These are phyloP conservation scores for Cercophora samala DNA, from an alignment of 495 filamentous ascomycete species.

Conservation along the genomic window DNA sequence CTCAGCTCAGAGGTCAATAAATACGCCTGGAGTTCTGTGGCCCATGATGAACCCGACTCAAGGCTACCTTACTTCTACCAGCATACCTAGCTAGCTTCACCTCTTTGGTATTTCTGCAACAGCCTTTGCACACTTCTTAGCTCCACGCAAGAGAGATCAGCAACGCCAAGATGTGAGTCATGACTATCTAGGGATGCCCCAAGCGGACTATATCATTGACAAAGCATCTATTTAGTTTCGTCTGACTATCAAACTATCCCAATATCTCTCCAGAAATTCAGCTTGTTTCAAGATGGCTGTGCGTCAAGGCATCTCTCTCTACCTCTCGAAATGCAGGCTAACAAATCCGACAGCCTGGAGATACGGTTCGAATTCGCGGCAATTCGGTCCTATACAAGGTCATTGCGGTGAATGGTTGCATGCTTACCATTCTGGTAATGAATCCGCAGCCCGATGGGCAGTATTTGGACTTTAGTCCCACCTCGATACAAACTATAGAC, in stretches of 20 bases:
- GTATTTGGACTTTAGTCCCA: slow-evolving; percentile 20
- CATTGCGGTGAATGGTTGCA: slow-evolving; percentile 22
- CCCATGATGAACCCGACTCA: not conserved
- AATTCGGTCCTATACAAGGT: slow-evolving; percentile 26
- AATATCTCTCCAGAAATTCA: not conserved
- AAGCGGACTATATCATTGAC: not conserved
- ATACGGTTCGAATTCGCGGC: slow-evolving; percentile 25
- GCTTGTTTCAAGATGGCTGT: not conserved
- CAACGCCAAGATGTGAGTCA: slow-evolving; percentile 3
- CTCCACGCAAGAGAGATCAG: not conserved
- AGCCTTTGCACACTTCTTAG: not conserved
- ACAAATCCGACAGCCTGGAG: slow-evolving; percentile 16
- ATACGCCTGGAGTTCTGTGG: not conserved
- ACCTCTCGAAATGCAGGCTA: not conserved
- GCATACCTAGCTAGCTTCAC: not conserved
- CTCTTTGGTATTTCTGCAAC: not conserved
- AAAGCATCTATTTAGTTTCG: not conserved
- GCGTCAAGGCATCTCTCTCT: not conserved
- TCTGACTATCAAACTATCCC: not conserved
- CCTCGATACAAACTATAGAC: slow-evolving; percentile 25
- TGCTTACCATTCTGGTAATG: slow-evolving; percentile 28
- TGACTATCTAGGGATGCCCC: not conserved
- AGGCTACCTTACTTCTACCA: not conserved
- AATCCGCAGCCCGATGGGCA: slow-evolving; percentile 30
- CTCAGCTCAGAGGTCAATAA: not conserved